These are phyloP conservation scores for Crithidia fasciculata DNA, from an alignment of 208 protist species.

Conservation along the genomic window DNA sequence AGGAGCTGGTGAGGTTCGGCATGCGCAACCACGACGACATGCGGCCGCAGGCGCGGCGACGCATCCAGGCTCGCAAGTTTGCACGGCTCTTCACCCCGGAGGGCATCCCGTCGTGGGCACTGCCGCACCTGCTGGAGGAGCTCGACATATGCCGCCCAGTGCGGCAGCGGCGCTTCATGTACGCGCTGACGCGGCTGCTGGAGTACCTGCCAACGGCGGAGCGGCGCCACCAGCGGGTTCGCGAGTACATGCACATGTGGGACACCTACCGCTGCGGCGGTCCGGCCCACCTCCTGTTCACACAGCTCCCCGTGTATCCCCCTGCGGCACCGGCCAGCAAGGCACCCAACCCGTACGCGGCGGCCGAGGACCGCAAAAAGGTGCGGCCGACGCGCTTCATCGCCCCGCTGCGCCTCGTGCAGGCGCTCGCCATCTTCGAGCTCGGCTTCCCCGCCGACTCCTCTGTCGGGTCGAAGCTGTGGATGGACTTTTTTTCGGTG, in stretches of 20 bases:
- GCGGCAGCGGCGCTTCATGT: slow-evolving; percentile 76
- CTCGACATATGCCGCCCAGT: slow-evolving; percentile 67
- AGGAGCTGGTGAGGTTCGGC: slow-evolving; percentile 51
- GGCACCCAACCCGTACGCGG: slow-evolving; percentile 31
- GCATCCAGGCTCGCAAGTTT: slow-evolving; percentile 70
- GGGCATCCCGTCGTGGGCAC: slow-evolving; percentile 72
- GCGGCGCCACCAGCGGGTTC: slow-evolving; percentile 48
- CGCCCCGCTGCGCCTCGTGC: slow-evolving; percentile 65
- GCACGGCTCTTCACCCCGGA: slow-evolving; percentile 49
- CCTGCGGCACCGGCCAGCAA: slow-evolving; percentile 1
- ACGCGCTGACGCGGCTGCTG: slow-evolving; percentile 64
- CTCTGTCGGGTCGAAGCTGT: slow-evolving; percentile 74
- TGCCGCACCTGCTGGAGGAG: slow-evolving; percentile 84
- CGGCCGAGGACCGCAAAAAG: background rate
- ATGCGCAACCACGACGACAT: slow-evolving; percentile 70
- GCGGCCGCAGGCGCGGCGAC: slow-evolving; percentile 61
- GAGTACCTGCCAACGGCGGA: slow-evolving; percentile 69
- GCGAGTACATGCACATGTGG: slow-evolving; percentile 72
- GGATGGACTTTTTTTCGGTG: slow-evolving; percentile 81
- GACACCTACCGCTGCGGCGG: slow-evolving; percentile 65
- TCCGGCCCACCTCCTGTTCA: slow-evolving; percentile 55
- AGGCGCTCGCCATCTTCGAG: slow-evolving; percentile 76
- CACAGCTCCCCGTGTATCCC: slow-evolving; percentile 60
- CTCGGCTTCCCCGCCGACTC: slow-evolving; percentile 72
- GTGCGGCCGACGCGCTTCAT: slow-evolving; percentile 43